A percentile compares a stretch with the other conserved stretches of the same genome.
These are phyloP conservation scores for Fusarium pseudocircinatum DNA, from an alignment of 2,329 filamentous ascomycete genomes.

Conservation along the genomic window DNA sequence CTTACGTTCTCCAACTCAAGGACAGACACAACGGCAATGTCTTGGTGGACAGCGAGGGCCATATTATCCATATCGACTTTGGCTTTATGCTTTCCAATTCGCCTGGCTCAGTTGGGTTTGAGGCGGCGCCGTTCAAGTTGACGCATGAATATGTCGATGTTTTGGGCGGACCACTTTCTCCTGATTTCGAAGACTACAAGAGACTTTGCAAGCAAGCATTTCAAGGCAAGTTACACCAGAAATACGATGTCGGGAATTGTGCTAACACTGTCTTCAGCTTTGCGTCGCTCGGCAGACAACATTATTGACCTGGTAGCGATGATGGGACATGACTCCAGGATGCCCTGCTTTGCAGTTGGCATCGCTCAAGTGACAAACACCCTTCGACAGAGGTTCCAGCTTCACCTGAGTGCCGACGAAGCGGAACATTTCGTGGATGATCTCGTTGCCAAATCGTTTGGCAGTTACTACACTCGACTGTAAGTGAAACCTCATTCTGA, in stretches of 20 bases:
- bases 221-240: slow-evolving; percentile 65
- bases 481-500: slow-evolving; percentile 55
- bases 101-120: slow-evolving; percentile 84
- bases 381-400: slow-evolving; percentile 78
- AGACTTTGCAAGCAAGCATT: slow-evolving; percentile 84
- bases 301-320: slow-evolving; percentile 84
- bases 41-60: slow-evolving; percentile 84
- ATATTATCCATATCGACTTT: slow-evolving; percentile 90
- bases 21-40: slow-evolving; percentile 90
- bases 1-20: slow-evolving; percentile 84
- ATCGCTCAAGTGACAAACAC: slow-evolving; percentile 75
- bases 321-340: slow-evolving; percentile 85
- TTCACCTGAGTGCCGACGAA: slow-evolving; percentile 84
- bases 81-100: slow-evolving; percentile 92
- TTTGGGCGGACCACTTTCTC: slow-evolving; percentile 75
- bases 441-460: slow-evolving; percentile 81
- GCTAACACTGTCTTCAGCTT: slow-evolving; percentile 57
- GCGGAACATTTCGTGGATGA: slow-evolving; percentile 86
- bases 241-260: not conserved
- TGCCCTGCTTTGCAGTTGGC: slow-evolving; percentile 84
- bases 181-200: slow-evolving; percentile 80
- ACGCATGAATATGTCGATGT: slow-evolving; percentile 89
- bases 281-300: slow-evolving; percentile 81
- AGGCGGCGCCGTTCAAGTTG: slow-evolving; percentile 87
- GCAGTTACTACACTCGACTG: slow-evolving; percentile 88